Conservation (phyloP, 148 eudicot species). For the Simmondsia chinensis region DNA sequence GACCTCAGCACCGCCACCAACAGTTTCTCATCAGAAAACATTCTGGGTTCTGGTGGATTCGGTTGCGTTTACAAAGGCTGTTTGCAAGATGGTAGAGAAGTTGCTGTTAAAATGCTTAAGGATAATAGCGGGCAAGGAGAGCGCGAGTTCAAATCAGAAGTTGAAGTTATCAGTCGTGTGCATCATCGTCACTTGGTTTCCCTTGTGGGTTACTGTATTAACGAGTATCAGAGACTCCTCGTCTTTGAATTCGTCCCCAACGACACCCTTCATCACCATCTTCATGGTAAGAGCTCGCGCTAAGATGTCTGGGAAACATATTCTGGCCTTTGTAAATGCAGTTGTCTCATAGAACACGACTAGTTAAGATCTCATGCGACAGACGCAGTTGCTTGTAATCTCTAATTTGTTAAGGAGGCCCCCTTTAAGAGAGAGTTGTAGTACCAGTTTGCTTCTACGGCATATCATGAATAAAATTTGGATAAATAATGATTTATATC, state of each 20-base stretch:
- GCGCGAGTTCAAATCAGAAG: conserved; percentile 93
- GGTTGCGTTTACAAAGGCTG: conserved; percentile 86
- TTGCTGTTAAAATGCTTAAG: conserved; percentile 89
- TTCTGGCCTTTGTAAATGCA: too few species aligned
- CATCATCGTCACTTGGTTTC: conserved; percentile 94
- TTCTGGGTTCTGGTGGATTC: conserved; percentile 91
- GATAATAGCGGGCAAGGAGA: conserved; percentile 91
- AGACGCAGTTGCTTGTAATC: too few species aligned
- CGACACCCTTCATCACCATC: conserved; percentile 75
- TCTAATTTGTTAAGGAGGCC: too few species aligned
- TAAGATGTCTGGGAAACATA: too few species aligned
- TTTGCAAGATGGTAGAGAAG: conserved; percentile 71
- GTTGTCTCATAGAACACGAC: too few species aligned
- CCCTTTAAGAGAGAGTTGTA: too few species aligned
- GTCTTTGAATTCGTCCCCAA: conserved; percentile 91
- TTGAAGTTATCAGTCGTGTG: conserved; percentile 88
- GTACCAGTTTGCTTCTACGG: too few species aligned
- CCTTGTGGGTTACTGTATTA: conserved; percentile 92
- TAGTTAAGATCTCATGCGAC: too few species aligned
- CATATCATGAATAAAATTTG: too few species aligned
- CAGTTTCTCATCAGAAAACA: conserved; percentile 58
- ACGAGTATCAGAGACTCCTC: conserved; percentile 68
- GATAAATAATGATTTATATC: too few species aligned
- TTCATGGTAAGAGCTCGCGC: conserved; percentile 95
- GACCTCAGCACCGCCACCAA: conserved; percentile 61